phyloP scores from a whole-genome alignment of 495 filamentous ascomycete species.

The Monascus purpureus region DNA sequence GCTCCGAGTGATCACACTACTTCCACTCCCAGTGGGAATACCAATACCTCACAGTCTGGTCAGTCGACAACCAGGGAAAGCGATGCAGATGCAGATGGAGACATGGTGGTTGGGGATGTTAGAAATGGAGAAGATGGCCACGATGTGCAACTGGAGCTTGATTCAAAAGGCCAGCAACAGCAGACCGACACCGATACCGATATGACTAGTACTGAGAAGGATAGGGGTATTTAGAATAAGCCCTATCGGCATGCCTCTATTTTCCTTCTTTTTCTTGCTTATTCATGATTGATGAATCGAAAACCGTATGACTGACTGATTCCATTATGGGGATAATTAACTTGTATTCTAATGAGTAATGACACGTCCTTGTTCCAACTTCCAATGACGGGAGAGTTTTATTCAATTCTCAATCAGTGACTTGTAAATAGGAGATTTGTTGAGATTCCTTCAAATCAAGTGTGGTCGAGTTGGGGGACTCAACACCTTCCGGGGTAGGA shows the following conservation, averaged over 20 bases:
- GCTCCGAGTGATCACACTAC: neutral
- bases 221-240: neutral
- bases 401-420: too few relatives aligned
- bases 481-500: too few relatives aligned
- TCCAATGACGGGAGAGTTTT: too few relatives aligned
- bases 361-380: too few relatives aligned
- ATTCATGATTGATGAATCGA: constrained; percentile 1
- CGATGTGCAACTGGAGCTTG: neutral
- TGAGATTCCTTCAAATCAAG: too few relatives aligned
- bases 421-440: too few relatives aligned
- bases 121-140: constrained; percentile 2
- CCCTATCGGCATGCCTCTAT: neutral
- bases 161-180: neutral
- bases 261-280: neutral
- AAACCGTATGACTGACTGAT: neutral
- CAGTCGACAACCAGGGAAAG: constrained; percentile 7
- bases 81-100: constrained; percentile 24
- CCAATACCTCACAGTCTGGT: too few relatives aligned
- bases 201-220: neutral
- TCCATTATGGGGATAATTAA: too few relatives aligned
- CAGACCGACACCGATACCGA: too few relatives aligned
- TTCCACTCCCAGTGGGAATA: too few relatives aligned
- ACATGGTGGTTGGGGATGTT: constrained; percentile 26
- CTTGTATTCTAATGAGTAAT: neutral
- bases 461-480: too few relatives aligned